A percentile compares a stretch with the other conserved stretches of the same genome.
Evolutionary conservation across 208 protist genomes (phyloP).

Genomic region (Strigomonas culicis): DNA sequence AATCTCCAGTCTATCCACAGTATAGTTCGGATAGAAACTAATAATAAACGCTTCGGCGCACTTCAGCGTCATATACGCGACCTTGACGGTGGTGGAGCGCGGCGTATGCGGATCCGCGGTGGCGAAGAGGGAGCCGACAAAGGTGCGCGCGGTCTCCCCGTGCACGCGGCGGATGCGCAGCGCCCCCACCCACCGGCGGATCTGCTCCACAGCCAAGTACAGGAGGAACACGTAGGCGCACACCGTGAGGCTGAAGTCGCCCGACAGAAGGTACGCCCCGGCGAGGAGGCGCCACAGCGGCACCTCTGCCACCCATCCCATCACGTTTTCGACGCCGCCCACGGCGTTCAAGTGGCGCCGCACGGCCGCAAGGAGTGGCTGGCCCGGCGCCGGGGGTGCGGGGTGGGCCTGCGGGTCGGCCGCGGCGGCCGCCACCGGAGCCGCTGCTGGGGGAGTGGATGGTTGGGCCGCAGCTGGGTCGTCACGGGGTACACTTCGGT

Average conservation of each 20-base stretch:
- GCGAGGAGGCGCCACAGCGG: neutral
- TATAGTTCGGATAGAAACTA: conserved; percentile 68
- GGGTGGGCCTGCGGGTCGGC: neutral
- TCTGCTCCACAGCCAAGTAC: neutral
- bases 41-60: conserved; percentile 59
- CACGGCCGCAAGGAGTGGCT: neutral
- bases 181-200: neutral
- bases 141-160: neutral
- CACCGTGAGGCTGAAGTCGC: neutral
- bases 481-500: neutral
- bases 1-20: conserved; percentile 49
- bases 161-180: neutral
- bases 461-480: neutral
- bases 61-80: conserved; percentile 51
- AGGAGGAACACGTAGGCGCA: neutral
- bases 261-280: neutral
- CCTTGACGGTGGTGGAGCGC: conserved; percentile 18
- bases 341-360: neutral
- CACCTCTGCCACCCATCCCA: neutral
- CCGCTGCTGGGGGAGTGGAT: neutral
- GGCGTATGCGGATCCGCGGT: too few species aligned
- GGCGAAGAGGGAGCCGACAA: neutral
- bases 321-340: neutral
- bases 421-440: neutral
- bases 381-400: neutral